Conservation (phyloP, 805 yeast genomes). For the Teunomyces pallodes region DNA sequence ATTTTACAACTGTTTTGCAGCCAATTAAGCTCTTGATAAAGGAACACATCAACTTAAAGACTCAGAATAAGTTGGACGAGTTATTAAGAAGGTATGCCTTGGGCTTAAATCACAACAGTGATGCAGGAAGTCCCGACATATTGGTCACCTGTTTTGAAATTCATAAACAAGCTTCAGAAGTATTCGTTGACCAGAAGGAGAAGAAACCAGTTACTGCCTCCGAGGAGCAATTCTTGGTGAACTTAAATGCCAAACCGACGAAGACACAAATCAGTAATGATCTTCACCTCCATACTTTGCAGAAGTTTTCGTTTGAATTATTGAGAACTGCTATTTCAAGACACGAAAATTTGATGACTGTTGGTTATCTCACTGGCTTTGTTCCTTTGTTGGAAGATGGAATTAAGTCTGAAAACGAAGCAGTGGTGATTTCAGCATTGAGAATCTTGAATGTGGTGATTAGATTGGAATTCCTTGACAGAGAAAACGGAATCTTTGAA, state of each 20-base stretch:
- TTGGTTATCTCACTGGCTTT: slow-evolving; percentile 65
- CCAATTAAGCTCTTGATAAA: slow-evolving; percentile 65
- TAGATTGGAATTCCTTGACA: slow-evolving; percentile 60
- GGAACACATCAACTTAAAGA: slow-evolving; percentile 64
- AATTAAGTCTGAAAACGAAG: slow-evolving; percentile 67
- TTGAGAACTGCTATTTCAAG: slow-evolving; percentile 68
- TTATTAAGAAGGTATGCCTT: slow-evolving; percentile 69
- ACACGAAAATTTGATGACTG: slow-evolving; percentile 57
- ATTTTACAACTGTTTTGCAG: slow-evolving; percentile 55
- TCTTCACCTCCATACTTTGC: slow-evolving; percentile 58
- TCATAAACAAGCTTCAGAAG: slow-evolving; percentile 49
- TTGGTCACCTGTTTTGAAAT: slow-evolving; percentile 74
- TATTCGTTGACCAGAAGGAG: slow-evolving; percentile 9
- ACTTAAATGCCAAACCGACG: slow-evolving; percentile 57
- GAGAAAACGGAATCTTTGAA: slow-evolving; percentile 50
- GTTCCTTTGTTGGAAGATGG: slow-evolving; percentile 67
- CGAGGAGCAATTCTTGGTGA: slow-evolving; percentile 72
- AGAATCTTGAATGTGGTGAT: slow-evolving; percentile 59
- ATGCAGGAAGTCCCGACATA: slow-evolving; percentile 53
- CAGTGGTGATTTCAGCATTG: slow-evolving; percentile 67
- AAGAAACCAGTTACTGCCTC: slow-evolving; percentile 32
- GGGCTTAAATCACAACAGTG: slow-evolving; percentile 76
- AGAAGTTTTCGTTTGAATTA: slow-evolving; percentile 73
- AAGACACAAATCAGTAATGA: slow-evolving; percentile 56
- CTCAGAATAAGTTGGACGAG: slow-evolving; percentile 76